Base-by-base conservation (phyloP, 2,329 filamentous ascomycete genomes). In the Scytalidium lignicola region DNA sequence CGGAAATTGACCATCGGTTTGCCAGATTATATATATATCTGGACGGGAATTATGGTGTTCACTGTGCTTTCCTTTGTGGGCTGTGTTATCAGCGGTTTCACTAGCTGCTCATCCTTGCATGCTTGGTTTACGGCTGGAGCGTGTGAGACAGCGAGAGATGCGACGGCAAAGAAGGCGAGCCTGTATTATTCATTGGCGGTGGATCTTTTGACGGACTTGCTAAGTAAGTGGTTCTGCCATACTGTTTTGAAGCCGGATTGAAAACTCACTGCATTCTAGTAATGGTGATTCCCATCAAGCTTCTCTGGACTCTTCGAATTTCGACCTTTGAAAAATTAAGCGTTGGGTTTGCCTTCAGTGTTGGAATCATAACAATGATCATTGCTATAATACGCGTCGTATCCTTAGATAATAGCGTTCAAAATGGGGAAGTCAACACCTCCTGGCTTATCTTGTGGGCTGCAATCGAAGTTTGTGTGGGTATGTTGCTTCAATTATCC, bases 11-110 rank as follows among this genome's bases (percentile, higher is more conserved):
- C n/a, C 13, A 41, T 19, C 21, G 44, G 13, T 41, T 20, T 41
- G 19, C 19, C 39, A 8, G 43, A 29, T 40, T 50, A 42, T 47
- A 21, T 20, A 21, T 32, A 47, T 8, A 17, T 32, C 41, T 48
- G 47, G 47, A 22, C 26, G 47, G 47, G 21, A 13, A 42, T 42
- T 3, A 41, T 48, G 15, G 41, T 42, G 12, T 48, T 48, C 9
- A 48, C 12, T 3, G n/a, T 13, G 17, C 22, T 69, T 65, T 65
- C 64, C 9, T 61, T 67, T 28, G 60, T 68, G 19, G 67, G 65
- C 21, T 68, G 65, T 44, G 56, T 70, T 28, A 54, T 69, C 18
- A 60, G 62, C 9, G 67, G 65, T 40, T 56, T 68, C 43, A 63
- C 60, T 19, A 67, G 57, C 41, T 70, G 62, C 54, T 53, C 50